Conservation (phyloP, 2,329 filamentous ascomycete species). For the Sporothrix humicola region DNA sequence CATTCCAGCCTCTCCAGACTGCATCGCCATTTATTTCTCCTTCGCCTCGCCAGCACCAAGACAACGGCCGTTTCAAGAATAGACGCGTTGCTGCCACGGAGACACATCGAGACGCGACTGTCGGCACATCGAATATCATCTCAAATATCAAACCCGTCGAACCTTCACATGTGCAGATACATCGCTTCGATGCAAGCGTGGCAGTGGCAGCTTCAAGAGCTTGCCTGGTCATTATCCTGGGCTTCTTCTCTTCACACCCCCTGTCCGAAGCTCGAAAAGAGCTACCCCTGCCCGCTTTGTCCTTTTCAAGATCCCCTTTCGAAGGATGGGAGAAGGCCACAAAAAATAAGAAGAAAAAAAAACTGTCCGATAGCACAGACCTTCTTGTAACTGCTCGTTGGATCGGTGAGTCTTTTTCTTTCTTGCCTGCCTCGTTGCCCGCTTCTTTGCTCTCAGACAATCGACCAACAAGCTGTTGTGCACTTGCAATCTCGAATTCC, state of each 20-base stretch:
- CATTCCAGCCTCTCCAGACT: neutral
- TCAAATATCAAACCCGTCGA: neutral
- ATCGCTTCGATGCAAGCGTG: neutral
- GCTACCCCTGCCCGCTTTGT: neutral
- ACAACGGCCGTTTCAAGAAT: slow-evolving; percentile 13
- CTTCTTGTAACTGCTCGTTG: neutral
- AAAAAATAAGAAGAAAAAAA: neutral
- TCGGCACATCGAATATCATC: neutral
- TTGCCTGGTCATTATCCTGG: neutral
- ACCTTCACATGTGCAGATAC: neutral
- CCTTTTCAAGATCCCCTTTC: too few relatives aligned
- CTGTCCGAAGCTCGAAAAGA: neutral
- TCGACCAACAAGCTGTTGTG: neutral
- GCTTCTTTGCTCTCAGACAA: neutral
- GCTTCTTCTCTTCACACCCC: neutral
- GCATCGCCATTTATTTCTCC: neutral
- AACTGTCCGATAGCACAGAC: slow-evolving; percentile 5
- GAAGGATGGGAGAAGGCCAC: neutral
- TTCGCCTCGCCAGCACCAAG: neutral
- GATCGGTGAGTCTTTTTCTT: neutral
- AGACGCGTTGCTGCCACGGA: neutral
- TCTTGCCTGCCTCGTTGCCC: neutral
- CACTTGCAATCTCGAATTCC: neutral
- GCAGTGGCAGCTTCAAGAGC: neutral
- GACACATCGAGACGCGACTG: neutral